Base-by-base conservation (phyloP, 148 eudicot species). In the Suaeda aralocaspica region DNA sequence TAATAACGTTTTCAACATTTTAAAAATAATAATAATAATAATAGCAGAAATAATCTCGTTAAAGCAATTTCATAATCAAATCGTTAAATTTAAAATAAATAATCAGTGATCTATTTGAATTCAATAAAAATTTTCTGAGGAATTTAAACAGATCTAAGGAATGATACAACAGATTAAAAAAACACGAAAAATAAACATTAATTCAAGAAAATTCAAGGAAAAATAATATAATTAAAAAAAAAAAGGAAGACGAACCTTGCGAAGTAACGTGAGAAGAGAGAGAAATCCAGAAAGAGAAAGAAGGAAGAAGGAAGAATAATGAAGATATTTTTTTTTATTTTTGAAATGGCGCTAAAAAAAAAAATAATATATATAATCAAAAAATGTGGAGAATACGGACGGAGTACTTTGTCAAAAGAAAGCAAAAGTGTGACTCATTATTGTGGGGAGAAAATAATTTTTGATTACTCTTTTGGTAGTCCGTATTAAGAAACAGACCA, bases 371-470 rank as follows among this genome's bases (percentile, higher is more conserved):
- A 42, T 42, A 13, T 14, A 58, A 26, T 15, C 1, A 26, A 10
- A 15, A 9, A 41, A 18, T 12, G 12, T 9, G 41, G 31, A 9
- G 5, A 45, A n/a, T n/a, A n/a, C n/a, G n/a, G n/a, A n/a, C n/a
- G n/a, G n/a, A n/a, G n/a, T n/a, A n/a, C n/a, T n/a, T 22, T 18
- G 73, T 75, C 75, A 70, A 70, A 46, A 69, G 49, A 64, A 76
- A 56, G 39, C 72, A 14, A n/a, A n/a, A n/a, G 46, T n/a, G n/a
- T n/a, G n/a, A n/a, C n/a, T n/a, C n/a, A n/a, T n/a, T n/a, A n/a
- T n/a, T n/a, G n/a, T n/a, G n/a, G n/a, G n/a, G n/a, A n/a, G n/a
- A n/a, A n/a, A n/a, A n/a, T n/a, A n/a, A n/a, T n/a, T n/a, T n/a
- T n/a, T n/a, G n/a, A n/a, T n/a, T n/a, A n/a, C n/a, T n/a, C n/a